Evolutionary conservation across 2,329 filamentous ascomycete species (phyloP), one percentile per base, ranked within the genome.

Genomic region (Pyrenophora seminiperda): DNA sequence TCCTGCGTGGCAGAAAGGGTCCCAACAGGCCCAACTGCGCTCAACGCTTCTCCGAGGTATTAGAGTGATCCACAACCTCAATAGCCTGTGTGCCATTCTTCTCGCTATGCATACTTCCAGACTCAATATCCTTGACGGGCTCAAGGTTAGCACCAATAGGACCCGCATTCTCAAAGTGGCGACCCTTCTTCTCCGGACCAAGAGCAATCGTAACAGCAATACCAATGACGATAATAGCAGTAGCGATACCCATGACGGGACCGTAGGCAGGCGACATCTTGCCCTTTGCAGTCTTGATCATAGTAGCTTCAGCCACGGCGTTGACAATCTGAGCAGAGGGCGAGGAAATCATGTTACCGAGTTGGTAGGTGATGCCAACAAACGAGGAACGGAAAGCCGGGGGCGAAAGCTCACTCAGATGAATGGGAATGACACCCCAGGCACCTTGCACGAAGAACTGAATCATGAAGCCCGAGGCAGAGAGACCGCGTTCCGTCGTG

Each of bases 291-390:
- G 79, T 77, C 0, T 72, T 83, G 37, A 91, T 76, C 29, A 63
- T 60, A 13, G 59, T 61, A 4, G 52, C 52, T 64, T 91, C 87
- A 1, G 88, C 80, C 41, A 91, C 80, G 10, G 86, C 87, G 53
- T 91, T 90, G 66, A 91, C 86, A 39, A 92, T 91, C 70, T 91
- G 88, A 0, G 88, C 85, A 0, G 83, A 86, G 0, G 87, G 87
- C 0, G 85, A 86, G 1, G 85, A 87, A 43, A 88, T 85, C 79
- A 90, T 86, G 76, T 90, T 90, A 5, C 87, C 88, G 7, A 90
- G 73, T 75, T 91, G 88, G 71, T 90, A 90, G 0, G 85, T 85
- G 41, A 88, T 80, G 34, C 87, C 88, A 0, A 86, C 84, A 67
- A 90, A 88, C 2, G 82, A 85, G 0, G 86, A 87, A 24, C 87